These are phyloP conservation scores for Blastocrithidia nonstop DNA, from an alignment of 208 protist species.

Conservation along the genomic window DNA sequence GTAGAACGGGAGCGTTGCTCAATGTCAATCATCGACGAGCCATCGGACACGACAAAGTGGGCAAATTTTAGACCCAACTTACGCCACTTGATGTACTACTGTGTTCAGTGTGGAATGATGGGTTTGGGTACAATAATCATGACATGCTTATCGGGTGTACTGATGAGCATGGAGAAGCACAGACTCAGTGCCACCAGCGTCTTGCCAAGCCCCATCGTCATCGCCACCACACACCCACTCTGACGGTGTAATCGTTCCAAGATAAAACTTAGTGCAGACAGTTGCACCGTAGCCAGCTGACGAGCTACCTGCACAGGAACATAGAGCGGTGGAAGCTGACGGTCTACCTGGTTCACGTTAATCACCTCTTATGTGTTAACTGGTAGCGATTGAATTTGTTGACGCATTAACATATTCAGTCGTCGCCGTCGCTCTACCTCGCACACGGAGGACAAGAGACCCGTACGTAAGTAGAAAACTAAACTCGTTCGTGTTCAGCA, in stretches of 20 bases:
- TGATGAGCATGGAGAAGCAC: slow-evolving; percentile 51
- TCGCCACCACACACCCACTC: slow-evolving; percentile 63
- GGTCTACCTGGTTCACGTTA: slow-evolving; percentile 51
- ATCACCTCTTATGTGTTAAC: slow-evolving; percentile 8
- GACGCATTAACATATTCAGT: slow-evolving; percentile 24
- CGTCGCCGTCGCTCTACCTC: slow-evolving; percentile 55
- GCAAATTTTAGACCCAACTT: slow-evolving; percentile 40
- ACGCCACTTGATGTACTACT: slow-evolving; percentile 59
- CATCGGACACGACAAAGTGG: slow-evolving; percentile 47
- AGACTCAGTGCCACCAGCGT: slow-evolving; percentile 67
- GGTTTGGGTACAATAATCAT: slow-evolving; percentile 70
- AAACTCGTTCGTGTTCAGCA: slow-evolving; percentile 66
- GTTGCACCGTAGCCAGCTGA: slow-evolving; percentile 46
- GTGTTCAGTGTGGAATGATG: slow-evolving; percentile 65
- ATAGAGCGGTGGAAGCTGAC: slow-evolving; percentile 34
- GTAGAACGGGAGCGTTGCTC: too few species aligned
- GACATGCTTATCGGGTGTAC: slow-evolving; percentile 23
- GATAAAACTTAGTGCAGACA: slow-evolving; percentile 61
- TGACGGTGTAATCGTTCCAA: slow-evolving; percentile 26
- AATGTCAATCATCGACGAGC: slow-evolving; percentile 27
- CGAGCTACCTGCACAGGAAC: slow-evolving; percentile 27
- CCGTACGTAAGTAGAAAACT: slow-evolving; percentile 76
- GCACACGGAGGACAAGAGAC: slow-evolving; percentile 58
- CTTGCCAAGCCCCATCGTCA: slow-evolving; percentile 87
- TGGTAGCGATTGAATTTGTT: slow-evolving; percentile 6